Evolutionary conservation across 2,329 filamentous ascomycete genomes (phyloP), one percentile per base, ranked within the genome.

Genomic region (Colletotrichum liaoningense): DNA sequence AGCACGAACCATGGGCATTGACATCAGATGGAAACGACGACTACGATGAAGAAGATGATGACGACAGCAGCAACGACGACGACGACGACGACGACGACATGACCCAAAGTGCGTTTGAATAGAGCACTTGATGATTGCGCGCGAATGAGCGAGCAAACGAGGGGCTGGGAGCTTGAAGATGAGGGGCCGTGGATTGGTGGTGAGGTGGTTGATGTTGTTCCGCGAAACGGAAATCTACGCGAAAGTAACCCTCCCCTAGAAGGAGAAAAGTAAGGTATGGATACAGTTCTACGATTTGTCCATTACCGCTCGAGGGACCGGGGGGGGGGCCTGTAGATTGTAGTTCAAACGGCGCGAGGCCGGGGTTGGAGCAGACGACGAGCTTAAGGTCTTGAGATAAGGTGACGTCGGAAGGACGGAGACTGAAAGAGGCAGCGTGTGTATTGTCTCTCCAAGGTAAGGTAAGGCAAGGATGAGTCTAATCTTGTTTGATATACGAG

Each of bases 1-100:
- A 70, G 33, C 67, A 57, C 38, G 62, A 22, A 38, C 62, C 60
- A 73, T 46, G 60, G 46, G 62, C 67, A 70, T 70, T 33, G 28
- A 62, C 60, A 66, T 62, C 46, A 55, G 42, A 65, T 46, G 56
- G 38, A 19, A 28, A 63, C 14, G 33, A 14, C 11, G 46, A 58
- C n/a, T 42, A 49, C 24, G n/a, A 19, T 55, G 38, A 65, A 33
- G 56, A 42, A 12, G 22, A 63, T 5, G 46, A 14, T 16, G 46
- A 58, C 6, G 57, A 58, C n/a, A 26, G n/a, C 35, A 38, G 16
- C 26, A 4, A 26, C 26, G 26, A 26, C 26, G 26, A 26, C 60
- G n/a, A 57, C 55, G 56, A 42, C 30, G 22, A 63, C 9, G 49
- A 14, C 22, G 57, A 59, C n/a, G 46, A 49, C 38, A 38, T 46